These are phyloP conservation scores for Aspergillus jensenii DNA, from an alignment of 2,329 filamentous ascomycete species.

Conservation along the genomic window DNA sequence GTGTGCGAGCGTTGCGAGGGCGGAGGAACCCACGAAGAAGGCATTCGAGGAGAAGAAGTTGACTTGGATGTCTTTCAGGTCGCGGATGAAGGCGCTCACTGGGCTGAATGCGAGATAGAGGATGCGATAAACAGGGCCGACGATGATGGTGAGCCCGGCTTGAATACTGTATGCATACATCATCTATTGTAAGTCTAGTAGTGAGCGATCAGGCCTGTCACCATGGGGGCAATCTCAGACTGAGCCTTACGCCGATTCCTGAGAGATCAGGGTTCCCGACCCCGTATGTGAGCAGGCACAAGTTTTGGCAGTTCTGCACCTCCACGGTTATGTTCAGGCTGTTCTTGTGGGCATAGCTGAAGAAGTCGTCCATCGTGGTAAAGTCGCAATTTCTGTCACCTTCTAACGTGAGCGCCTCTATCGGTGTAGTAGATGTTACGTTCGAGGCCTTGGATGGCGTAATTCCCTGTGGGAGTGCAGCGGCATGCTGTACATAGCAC, in stretches of 20 bases:
- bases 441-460: not conserved
- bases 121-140: slow-evolving; percentile 4
- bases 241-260: slow-evolving; percentile 6
- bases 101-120: slow-evolving; percentile 1
- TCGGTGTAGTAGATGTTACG: not conserved
- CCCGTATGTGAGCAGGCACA: slow-evolving; percentile 8
- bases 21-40: slow-evolving; percentile 7
- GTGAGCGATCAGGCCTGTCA: too few relatives aligned
- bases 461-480: slow-evolving; percentile 5
- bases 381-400: slow-evolving; percentile 4
- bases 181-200: not conserved
- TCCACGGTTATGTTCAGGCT: slow-evolving; percentile 8
- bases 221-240: too few relatives aligned
- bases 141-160: slow-evolving; percentile 3
- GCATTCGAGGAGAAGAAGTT: slow-evolving; percentile 11
- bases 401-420: not conserved
- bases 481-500: not conserved
- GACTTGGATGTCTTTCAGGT: slow-evolving; percentile 3
- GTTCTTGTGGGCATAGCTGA: slow-evolving; percentile 2
- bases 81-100: not conserved
- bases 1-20: slow-evolving; percentile 6
- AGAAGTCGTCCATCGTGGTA: slow-evolving; percentile 4
- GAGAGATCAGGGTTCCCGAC: slow-evolving; percentile 10
- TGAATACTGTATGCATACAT: slow-evolving; percentile 8
- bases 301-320: slow-evolving; percentile 7